Percentiles rank a stretch among this genome's conserved stretches.
These are phyloP conservation scores for Cynanchum wilfordii DNA, from an alignment of 257 asterid species.

Conservation along the genomic window DNA sequence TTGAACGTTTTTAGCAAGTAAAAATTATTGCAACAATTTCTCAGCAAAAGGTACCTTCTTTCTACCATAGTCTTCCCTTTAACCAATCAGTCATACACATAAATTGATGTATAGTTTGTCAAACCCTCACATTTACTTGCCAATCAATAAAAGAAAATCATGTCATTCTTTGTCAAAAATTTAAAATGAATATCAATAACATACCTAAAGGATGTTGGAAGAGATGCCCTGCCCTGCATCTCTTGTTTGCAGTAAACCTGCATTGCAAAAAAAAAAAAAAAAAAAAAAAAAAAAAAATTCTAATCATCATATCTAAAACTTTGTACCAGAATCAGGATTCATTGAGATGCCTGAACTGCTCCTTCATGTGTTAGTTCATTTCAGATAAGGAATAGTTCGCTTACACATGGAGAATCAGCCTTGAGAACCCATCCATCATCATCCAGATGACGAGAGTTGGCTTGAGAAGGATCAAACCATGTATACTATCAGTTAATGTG, in stretches of 20 bases:
- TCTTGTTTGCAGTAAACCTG: not conserved
- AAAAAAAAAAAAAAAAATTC: no score
- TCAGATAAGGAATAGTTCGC: not conserved
- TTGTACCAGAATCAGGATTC: not conserved
- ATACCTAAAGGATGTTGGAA: not conserved
- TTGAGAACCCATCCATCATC: not conserved
- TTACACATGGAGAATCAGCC: not conserved
- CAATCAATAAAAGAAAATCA: not conserved
- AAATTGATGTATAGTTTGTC: not conserved
- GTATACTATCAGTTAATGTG: not conserved
- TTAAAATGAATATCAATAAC: not conserved
- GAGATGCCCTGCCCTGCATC: not conserved
- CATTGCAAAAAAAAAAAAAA: not conserved
- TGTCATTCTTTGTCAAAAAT: not conserved
- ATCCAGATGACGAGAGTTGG: not conserved
- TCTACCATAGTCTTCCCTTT: not conserved
- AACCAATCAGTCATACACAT: not conserved
- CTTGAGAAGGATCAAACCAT: not conserved
- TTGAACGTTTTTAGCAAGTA: not conserved
- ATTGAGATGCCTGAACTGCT: not conserved
- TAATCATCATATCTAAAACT: not conserved
- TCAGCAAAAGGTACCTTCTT: not conserved
- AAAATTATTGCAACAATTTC: not conserved
- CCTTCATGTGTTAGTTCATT: not conserved
- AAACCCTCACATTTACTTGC: not conserved